Evolutionary conservation across 1,139 yeast genomes (phyloP), one percentile per base, ranked within the genome.

Genomic region (Sugiyamaella pinicola): DNA sequence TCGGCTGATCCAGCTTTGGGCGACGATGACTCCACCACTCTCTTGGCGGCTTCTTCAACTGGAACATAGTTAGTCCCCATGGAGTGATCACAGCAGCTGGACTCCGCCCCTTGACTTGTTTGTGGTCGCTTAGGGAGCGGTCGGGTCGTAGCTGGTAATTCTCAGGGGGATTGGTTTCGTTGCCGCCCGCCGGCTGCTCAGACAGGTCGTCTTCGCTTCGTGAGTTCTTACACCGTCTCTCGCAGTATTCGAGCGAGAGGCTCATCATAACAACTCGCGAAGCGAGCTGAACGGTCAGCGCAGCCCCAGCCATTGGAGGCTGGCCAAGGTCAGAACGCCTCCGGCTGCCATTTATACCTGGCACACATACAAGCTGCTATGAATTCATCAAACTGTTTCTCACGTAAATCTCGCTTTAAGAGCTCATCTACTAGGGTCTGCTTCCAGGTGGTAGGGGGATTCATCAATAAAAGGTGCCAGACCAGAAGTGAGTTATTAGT

Each of bases 351-450:
- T 47, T 13, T 28, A 3, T 33, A 18, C 12, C 3, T 24, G 28
- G 28, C 17, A n/a, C 15, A 59, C 68, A 22, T 58, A 65, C 68
- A 64, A 1, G 63, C 57, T 6, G 40, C 33, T 10, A 61, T 53
- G 12, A 63, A 19, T 24, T 35, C 51, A 19, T 62, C 61, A 41
- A 56, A 55, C 47, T 50, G 55, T 49, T 58, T 57, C 41, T 67
- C 71, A 4, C 61, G 51, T 13, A 37, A 48, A 41, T 67, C 70
- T 13, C 71, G 59, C 40, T 61, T 60, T 4, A 47, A 51, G 28
- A 65, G 54, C 18, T 57, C 55, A n/a, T 68, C 89, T 12, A 52
- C 13, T 28, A 55, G 9, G 8, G 34, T 35, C 7, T 50, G 53
- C n/a, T 28, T 22, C 58, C 58, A 55, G 28, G 17, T 10, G 4